Conservation (phyloP, 305 asterid genomes). For the Solanum hybrid region DNA sequence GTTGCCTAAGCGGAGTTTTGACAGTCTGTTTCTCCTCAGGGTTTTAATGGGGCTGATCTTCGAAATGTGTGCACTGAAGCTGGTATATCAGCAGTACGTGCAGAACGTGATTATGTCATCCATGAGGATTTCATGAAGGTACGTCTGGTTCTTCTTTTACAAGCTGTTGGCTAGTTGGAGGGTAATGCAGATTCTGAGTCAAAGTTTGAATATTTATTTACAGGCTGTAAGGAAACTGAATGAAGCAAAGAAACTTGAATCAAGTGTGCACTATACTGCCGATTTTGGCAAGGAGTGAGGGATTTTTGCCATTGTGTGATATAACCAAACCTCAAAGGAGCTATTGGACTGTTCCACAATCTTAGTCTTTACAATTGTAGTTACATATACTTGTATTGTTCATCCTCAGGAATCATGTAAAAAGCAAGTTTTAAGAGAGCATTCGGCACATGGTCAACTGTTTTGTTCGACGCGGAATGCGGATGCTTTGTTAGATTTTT, state of each 20-base stretch:
- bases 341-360: not conserved
- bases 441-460: not conserved
- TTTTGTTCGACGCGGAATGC: not conserved
- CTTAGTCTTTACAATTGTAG: not conserved
- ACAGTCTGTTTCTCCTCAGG: constrained; percentile 16
- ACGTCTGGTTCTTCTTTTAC: not conserved
- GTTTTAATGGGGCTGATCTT: constrained; percentile 61
- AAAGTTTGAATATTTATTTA: not conserved
- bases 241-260: constrained; percentile 19
- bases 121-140: constrained; percentile 21
- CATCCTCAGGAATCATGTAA: not conserved
- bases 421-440: not conserved
- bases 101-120: constrained; percentile 18
- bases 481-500: not conserved
- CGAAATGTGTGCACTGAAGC: constrained; percentile 62
- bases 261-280: constrained; percentile 10
- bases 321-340: not conserved
- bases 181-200: not conserved
- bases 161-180: not conserved
- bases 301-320: not conserved
- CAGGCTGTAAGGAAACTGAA: constrained; percentile 17
- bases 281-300: constrained; percentile 17
- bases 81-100: constrained; percentile 51
- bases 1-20: not conserved
- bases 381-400: not conserved